phyloP scores from a whole-genome alignment of 768 basidiomycete genomes.

The Serendipita sp. region DNA sequence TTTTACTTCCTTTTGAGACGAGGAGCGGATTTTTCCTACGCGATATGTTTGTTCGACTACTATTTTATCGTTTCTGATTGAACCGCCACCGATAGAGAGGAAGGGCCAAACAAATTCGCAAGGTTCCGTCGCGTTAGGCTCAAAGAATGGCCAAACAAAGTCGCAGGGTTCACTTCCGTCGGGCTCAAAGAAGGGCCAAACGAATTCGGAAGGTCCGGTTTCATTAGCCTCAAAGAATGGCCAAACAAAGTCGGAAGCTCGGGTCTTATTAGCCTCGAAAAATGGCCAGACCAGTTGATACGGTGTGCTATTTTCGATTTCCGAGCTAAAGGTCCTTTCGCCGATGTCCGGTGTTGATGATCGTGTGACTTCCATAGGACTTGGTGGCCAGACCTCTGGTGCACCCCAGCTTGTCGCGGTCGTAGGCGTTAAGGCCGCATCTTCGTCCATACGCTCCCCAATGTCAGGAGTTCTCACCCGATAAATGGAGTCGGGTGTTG shows the following conservation, averaged over 20 bases:
- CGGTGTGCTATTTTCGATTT: constrained; percentile 7
- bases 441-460: constrained; percentile 21
- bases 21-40: too few relatives aligned
- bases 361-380: constrained; percentile 20
- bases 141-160: too few relatives aligned
- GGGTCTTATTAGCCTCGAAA: not conserved
- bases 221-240: not conserved
- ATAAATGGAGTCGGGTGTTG: constrained; percentile 18
- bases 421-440: constrained; percentile 27
- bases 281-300: constrained; percentile 4
- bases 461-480: constrained; percentile 26
- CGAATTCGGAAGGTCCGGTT: not conserved
- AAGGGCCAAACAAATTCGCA: too few relatives aligned
- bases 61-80: too few relatives aligned
- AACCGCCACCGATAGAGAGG: too few relatives aligned
- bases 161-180: not conserved
- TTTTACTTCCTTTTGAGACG: too few relatives aligned
- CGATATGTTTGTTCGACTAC: too few relatives aligned
- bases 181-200: not conserved
- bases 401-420: constrained; percentile 37
- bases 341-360: constrained; percentile 27
- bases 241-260: not conserved
- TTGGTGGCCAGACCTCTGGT: constrained; percentile 27
- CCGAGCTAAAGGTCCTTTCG: constrained; percentile 21
- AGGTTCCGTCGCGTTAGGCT: too few relatives aligned